phyloP scores from a whole-genome alignment of 305 asterid species.

The Fraxinus ornus region DNA sequence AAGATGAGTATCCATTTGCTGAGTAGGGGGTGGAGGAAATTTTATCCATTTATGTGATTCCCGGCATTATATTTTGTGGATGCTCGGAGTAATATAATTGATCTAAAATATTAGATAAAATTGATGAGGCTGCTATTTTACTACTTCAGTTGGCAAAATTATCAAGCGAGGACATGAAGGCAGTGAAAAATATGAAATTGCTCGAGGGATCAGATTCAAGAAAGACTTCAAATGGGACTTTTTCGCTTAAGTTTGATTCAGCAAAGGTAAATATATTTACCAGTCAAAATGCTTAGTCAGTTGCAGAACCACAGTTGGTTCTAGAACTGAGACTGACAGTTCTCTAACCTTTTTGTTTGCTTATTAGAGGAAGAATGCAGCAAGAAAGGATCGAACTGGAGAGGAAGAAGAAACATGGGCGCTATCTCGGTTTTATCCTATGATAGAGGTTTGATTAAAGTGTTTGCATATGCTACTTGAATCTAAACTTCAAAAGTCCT shows the following conservation, averaged over 20 bases:
- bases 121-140: slow-evolving; percentile 19
- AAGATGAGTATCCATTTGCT: not conserved
- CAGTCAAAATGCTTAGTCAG: slow-evolving; percentile 10
- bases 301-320: not conserved
- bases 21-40: not conserved
- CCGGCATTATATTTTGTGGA: not conserved
- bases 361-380: slow-evolving; percentile 73
- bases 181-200: slow-evolving; percentile 81
- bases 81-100: slow-evolving; percentile 16
- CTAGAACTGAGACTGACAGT: slow-evolving; percentile 34
- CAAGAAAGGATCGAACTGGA: slow-evolving; percentile 80
- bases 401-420: slow-evolving; percentile 98
- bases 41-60: not conserved
- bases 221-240: slow-evolving; percentile 60
- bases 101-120: not conserved
- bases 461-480: slow-evolving; percentile 21
- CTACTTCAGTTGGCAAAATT: slow-evolving; percentile 77
- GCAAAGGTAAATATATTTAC: slow-evolving; percentile 55
- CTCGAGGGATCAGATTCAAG: slow-evolving; percentile 60
- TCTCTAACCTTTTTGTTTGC: slow-evolving; percentile 33
- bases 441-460: slow-evolving; percentile 69
- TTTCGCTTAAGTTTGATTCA: slow-evolving; percentile 92
- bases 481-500: slow-evolving; percentile 13
- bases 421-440: slow-evolving; percentile 83
- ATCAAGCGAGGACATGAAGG: slow-evolving; percentile 81